Base-by-base conservation (phyloP, 495 filamentous ascomycete genomes). In the Penicillium coffeae region DNA sequence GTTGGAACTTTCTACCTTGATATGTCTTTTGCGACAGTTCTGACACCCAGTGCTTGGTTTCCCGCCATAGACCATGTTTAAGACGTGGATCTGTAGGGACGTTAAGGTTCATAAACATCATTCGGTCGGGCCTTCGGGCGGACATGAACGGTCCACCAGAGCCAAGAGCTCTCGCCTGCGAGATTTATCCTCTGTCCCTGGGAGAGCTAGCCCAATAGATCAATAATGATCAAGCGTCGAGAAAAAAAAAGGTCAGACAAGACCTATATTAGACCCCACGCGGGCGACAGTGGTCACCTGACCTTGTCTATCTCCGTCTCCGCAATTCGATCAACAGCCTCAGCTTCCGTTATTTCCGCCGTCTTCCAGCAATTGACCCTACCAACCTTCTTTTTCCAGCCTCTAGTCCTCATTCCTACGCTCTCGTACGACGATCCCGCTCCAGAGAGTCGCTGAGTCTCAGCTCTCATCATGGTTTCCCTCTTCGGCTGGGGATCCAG, bases 11-110 rank as follows among this genome's bases (percentile, higher is more conserved):
- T 16, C 4, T 53, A 67, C 63, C 74, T 86, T 86, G 53, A 86
- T 86, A 63, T 76, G 79, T 52, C 83, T 70, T 25, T 74, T 75
- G 48, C 84, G 76, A 63, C 85, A 88, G 48, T 75, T 82, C 45
- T 78, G 78, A 61, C 85, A 87, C 35, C 82, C 82, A 55, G 81
- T 82, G 52, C 82, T 86, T 54, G 83, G 83, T 54, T 85, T 87
- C 22, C 85, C 84, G 58, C 78, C 78, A 62, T 87, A 86, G n/a
- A 87, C 84, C 83, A 87, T 88, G 19, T 3, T 40, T 36, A 21
- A 8, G 15, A 10, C 20, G n/a, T 14, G 19, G 34, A 12, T 20
- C 18, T 9, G 33, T 16, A 42, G 30, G 0, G 1, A 34, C 22
- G 33, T 8, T 36, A 25, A 20, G 6, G 45, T 6, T 14, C 18